These are phyloP conservation scores for Flaveria robusta DNA, from an alignment of 129 eudicot species.

Conservation along the genomic window DNA sequence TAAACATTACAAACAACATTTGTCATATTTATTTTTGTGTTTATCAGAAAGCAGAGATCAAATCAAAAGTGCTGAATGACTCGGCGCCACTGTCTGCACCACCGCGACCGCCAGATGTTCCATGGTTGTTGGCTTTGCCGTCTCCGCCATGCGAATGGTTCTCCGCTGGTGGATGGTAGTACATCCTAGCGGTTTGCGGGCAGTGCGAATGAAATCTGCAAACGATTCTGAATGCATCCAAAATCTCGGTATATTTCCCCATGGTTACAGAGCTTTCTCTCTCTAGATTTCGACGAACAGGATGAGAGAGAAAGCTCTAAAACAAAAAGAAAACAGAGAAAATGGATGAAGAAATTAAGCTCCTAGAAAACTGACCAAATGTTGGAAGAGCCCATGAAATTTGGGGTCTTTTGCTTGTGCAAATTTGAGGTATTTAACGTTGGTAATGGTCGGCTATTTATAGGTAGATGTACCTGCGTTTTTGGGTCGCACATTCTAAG, in stretches of 20 bases:
- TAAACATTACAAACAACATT: conserved; percentile 17
- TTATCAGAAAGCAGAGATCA: conserved; percentile 36
- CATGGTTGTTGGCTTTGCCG: conserved; percentile 21
- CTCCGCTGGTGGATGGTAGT: conserved; percentile 85
- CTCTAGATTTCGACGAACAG: conserved; percentile 18
- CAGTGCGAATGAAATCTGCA: conserved; percentile 87
- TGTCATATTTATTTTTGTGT: conserved; percentile 16
- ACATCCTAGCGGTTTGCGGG: conserved; percentile 89
- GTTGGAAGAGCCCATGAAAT: conserved; percentile 53
- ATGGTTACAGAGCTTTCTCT: conserved; percentile 41
- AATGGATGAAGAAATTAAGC: conserved; percentile 13
- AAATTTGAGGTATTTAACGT: neutral
- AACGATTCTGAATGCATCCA: conserved; percentile 71
- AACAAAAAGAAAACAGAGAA: conserved; percentile 16
- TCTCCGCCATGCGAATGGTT: conserved; percentile 29
- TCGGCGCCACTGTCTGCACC: neutral
- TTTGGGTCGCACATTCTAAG: neutral
- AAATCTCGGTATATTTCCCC: conserved; percentile 66
- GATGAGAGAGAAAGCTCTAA: conserved; percentile 29
- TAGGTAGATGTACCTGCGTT: neutral
- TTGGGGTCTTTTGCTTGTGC: conserved; percentile 10
- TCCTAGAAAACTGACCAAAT: conserved; percentile 51
- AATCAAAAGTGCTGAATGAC: conserved; percentile 27
- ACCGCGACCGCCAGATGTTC: conserved; percentile 21
- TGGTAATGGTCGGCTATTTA: neutral